These are phyloP conservation scores for Coccomyxa subellipsoidea DNA, from an alignment of 163 green algal genomes.

Conservation along the genomic window DNA sequence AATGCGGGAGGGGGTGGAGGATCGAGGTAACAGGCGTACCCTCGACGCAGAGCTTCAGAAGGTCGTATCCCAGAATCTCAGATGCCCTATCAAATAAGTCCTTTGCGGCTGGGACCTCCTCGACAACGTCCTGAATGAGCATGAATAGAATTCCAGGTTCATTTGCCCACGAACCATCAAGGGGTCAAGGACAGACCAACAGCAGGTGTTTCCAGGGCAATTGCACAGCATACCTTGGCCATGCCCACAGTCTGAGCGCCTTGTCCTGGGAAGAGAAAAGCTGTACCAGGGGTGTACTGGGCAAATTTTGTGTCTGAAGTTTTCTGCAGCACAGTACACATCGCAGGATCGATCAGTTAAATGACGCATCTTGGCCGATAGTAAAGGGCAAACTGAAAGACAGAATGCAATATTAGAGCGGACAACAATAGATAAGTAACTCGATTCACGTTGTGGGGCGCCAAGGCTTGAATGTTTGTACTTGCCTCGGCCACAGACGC, in stretches of 20 bases:
- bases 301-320: conserved; percentile 72
- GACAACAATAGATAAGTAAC: background rate
- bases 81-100: conserved; percentile 90
- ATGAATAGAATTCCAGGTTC: background rate
- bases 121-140: conserved; percentile 65
- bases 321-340: conserved; percentile 14
- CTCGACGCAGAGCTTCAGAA: conserved; percentile 82
- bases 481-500: background rate
- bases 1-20: background rate
- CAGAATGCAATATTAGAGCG: background rate
- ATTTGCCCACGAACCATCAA: background rate
- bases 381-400: background rate
- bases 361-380: background rate
- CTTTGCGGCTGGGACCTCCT: conserved; percentile 78
- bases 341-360: background rate
- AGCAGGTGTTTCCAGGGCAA: background rate
- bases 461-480: background rate
- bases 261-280: conserved; percentile 96
- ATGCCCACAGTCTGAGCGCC: conserved; percentile 97
- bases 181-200: no score
- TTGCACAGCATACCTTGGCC: conserved; percentile 59
- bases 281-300: conserved; percentile 77
- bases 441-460: background rate
- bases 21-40: conserved; percentile 34
- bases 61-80: conserved; percentile 96